These are phyloP conservation scores for Anaeramoeba flamelloides DNA, from an alignment of 78 protist species.

Conservation along the genomic window DNA sequence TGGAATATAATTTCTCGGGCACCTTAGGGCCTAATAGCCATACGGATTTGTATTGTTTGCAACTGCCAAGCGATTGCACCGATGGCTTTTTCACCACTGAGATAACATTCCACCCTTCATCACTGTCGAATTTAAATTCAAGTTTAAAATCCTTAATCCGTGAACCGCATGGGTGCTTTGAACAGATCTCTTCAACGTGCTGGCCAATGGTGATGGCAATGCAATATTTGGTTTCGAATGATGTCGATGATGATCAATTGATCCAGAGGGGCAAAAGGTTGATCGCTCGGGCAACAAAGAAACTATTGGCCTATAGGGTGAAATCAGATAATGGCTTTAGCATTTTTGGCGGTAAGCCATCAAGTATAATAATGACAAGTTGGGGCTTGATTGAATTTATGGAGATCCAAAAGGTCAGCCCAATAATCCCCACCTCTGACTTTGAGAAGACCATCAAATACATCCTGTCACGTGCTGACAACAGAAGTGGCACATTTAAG, in stretches of 20 bases:
- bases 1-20: no score
- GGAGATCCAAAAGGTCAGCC: constrained; percentile 4
- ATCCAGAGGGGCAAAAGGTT: no score
- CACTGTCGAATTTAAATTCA: background rate
- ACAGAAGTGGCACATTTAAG: no score
- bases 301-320: background rate
- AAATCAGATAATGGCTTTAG: constrained; percentile 18
- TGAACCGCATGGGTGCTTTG: constrained; percentile 22
- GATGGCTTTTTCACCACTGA: no score
- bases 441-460: no score
- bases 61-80: no score
- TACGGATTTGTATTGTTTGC: no score
- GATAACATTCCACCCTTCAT: constrained; percentile 1
- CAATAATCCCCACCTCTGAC: no score
- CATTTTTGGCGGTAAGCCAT: constrained; percentile 6
- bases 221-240: background rate
- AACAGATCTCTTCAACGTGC: constrained; percentile 8
- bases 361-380: constrained; percentile 5
- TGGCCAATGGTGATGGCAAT: constrained; percentile 15
- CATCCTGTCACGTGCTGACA: no score
- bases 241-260: constrained; percentile 3
- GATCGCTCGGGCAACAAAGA: constrained; percentile 21
- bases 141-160: constrained; percentile 5
- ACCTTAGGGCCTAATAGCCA: no score
- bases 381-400: constrained; percentile 16